Percentiles rank a stretch among this genome's conserved stretches.
Evolutionary conservation across 2,329 filamentous ascomycete genomes (phyloP).

Genomic region (Neocatenulostroma microsporum): DNA sequence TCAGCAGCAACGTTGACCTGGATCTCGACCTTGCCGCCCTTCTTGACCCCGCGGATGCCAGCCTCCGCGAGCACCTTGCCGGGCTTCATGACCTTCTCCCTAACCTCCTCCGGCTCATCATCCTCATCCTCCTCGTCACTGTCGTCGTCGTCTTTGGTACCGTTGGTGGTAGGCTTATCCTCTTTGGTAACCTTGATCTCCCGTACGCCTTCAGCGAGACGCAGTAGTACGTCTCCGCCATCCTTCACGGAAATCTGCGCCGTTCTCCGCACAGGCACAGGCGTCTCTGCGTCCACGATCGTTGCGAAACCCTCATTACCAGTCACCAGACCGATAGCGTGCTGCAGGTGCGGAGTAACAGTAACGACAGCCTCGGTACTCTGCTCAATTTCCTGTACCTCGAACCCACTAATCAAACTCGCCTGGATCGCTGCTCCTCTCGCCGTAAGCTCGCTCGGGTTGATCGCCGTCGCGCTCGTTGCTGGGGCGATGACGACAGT

Average conservation of each 20-base stretch:
- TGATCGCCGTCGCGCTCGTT: constrained; percentile 69
- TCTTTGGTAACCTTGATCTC: constrained; percentile 92
- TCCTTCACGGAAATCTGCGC: constrained; percentile 68
- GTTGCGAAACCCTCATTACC: constrained; percentile 61
- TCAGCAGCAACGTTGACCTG: constrained; percentile 82
- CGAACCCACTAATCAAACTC: constrained; percentile 88
- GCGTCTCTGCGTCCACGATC: constrained; percentile 77
- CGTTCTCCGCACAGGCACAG: constrained; percentile 78
- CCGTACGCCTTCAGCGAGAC: constrained; percentile 77
- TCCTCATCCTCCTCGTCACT: constrained; percentile 51
- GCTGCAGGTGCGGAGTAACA: constrained; percentile 80
- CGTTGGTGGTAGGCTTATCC: constrained; percentile 58
- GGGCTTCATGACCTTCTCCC: constrained; percentile 89
- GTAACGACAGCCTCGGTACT: constrained; percentile 93
- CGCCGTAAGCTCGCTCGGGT: constrained; percentile 83
- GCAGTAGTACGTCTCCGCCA: constrained; percentile 81
- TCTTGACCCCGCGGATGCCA: constrained; percentile 74
- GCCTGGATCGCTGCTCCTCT: constrained; percentile 94
- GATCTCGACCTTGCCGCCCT: constrained; percentile 84
- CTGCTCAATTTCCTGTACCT: constrained; percentile 87
- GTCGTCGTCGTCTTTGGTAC: constrained; percentile 54
- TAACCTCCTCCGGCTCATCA: constrained; percentile 78
- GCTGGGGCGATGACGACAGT: constrained; percentile 77
- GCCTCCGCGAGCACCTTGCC: constrained; percentile 77
- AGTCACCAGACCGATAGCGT: constrained; percentile 79